phyloP scores from a whole-genome alignment of 2,329 filamentous ascomycete species.

The Lasiodiplodia gonubiensis region DNA sequence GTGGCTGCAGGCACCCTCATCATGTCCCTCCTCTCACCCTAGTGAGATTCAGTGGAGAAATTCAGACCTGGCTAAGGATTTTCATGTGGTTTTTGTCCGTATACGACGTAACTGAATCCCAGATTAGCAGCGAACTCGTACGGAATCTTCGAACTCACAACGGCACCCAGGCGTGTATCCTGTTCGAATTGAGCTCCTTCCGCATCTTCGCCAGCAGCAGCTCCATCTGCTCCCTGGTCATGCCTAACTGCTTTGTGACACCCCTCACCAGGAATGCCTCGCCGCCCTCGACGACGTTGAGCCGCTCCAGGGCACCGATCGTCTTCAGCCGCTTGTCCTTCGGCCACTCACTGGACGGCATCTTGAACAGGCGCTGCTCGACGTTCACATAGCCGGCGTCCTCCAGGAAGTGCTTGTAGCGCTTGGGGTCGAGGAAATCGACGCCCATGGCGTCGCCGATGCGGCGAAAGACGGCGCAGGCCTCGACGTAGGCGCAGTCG shows the following conservation, averaged over 20 bases:
- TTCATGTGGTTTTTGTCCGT: too few species aligned
- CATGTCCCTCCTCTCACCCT: too few species aligned
- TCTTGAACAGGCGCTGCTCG: too few species aligned
- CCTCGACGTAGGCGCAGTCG: conserved; percentile 34
- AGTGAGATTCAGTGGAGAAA: too few species aligned
- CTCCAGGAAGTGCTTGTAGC: neutral
- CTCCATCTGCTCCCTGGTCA: neutral
- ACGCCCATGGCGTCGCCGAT: neutral
- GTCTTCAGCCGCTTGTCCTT: neutral
- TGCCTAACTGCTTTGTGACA: neutral
- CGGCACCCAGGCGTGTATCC: neutral
- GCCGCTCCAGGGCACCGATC: neutral
- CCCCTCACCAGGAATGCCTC: neutral
- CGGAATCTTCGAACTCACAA: too few species aligned
- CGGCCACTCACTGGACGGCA: neutral
- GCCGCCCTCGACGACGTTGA: neutral
- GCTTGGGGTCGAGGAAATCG: neutral
- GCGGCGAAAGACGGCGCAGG: neutral
- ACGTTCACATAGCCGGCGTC: too few species aligned
- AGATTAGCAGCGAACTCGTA: neutral
- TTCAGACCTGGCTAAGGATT: too few species aligned
- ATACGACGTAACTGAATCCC: neutral
- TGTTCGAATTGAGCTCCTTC: neutral
- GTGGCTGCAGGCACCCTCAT: too few species aligned
- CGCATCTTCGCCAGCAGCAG: neutral